phyloP scores from a whole-genome alignment of 805 yeast species.

The Ogataea sp. region DNA sequence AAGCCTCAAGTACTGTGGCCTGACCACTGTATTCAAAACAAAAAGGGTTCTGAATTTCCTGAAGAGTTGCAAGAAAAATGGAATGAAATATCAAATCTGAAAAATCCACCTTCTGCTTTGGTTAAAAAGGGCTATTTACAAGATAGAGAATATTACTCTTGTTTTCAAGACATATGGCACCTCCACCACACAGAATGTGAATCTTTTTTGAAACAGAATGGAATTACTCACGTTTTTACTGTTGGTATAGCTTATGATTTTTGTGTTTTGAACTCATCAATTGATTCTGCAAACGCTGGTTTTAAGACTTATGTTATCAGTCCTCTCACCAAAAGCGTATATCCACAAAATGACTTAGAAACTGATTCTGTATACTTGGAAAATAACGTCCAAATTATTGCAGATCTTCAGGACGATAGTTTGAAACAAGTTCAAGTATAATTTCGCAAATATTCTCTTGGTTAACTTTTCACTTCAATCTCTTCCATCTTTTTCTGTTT shows the following conservation, averaged over 20 bases:
- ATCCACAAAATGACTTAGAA: constrained; percentile 28
- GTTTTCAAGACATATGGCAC: constrained; percentile 76
- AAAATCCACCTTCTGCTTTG: constrained; percentile 28
- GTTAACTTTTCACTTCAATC: too few species aligned
- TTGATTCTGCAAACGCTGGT: constrained; percentile 57
- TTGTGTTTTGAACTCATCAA: constrained; percentile 75
- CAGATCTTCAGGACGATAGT: constrained; percentile 3
- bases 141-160: constrained; percentile 82
- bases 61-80: constrained; percentile 33
- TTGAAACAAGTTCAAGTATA: constrained; percentile 8
- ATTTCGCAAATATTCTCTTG: too few species aligned
- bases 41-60: constrained; percentile 61
- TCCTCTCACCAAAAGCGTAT: constrained; percentile 50
- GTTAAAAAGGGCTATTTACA: constrained; percentile 65
- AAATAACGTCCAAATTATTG: constrained; percentile 24
- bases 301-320: constrained; percentile 55
- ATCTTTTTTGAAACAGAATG: constrained; percentile 32
- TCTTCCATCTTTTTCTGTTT: too few species aligned
- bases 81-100: constrained; percentile 13
- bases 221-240: constrained; percentile 53
- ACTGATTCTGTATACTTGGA: constrained; percentile 24
- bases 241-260: constrained; percentile 85
- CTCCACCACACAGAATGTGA: constrained; percentile 61
- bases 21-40: constrained; percentile 74
- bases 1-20: constrained; percentile 68